Evolutionary conservation across 2,329 filamentous ascomycete genomes (phyloP).

Genomic region (Orbilia ellipsospora): DNA sequence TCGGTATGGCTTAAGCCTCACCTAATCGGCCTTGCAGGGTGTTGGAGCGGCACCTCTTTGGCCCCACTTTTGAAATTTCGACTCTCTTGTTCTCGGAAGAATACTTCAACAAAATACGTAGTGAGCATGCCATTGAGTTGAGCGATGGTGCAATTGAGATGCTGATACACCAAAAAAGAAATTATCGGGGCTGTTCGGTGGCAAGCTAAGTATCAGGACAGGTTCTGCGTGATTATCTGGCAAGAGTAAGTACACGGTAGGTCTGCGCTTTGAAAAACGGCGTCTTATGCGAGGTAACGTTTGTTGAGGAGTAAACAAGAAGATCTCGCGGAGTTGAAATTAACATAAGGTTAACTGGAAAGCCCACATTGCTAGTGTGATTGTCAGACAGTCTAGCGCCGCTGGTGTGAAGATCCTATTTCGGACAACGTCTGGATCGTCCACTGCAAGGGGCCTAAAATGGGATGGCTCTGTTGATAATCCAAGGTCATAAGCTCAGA

Average conservation of each 20-base stretch:
- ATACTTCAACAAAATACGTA: not conserved
- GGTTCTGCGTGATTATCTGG: too few species aligned
- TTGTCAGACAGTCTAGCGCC: not conserved
- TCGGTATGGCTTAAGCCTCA: too few species aligned
- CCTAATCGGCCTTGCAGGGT: too few species aligned
- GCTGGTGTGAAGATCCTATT: not conserved
- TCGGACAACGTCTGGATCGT: not conserved
- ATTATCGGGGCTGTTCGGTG: too few species aligned
- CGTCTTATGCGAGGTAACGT: too few species aligned
- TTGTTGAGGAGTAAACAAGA: not conserved
- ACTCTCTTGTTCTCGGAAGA: too few species aligned
- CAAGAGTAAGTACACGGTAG: too few species aligned
- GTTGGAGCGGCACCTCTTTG: too few species aligned
- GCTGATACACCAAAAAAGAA: slow-evolving; percentile 3
- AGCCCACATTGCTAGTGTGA: not conserved
- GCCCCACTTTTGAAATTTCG: too few species aligned
- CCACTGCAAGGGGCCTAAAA: not conserved
- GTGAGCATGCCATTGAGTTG: slow-evolving; percentile 25
- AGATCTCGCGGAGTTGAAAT: slow-evolving; percentile 1
- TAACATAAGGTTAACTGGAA: not conserved
- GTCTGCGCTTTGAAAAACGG: too few species aligned
- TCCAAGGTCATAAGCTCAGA: not conserved
- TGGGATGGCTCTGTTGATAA: not conserved
- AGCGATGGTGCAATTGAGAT: slow-evolving; percentile 34
- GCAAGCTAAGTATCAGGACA: too few species aligned